A percentile compares a stretch with the other conserved stretches of the same genome.
phyloP scores from a whole-genome alignment of 2,329 filamentous ascomycete genomes.

The Acrodontium crateriforme region DNA sequence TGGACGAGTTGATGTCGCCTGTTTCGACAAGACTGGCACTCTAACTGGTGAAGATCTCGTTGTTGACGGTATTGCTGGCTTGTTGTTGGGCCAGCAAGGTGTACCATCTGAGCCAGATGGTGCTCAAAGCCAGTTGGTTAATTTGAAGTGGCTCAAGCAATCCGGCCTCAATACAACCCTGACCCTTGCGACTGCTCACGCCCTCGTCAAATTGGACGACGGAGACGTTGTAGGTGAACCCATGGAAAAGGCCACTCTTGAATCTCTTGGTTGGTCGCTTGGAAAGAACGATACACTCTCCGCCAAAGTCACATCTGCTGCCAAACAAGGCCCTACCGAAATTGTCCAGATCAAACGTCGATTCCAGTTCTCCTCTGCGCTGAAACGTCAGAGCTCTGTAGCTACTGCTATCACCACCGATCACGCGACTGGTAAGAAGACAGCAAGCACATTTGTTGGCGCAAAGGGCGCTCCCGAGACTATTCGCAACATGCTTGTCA shows the following conservation, averaged over 20 bases:
- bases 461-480: conserved; percentile 98
- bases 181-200: conserved; percentile 88
- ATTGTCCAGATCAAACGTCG: conserved; percentile 88
- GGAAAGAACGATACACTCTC: conserved; percentile 75
- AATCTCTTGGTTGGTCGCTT: conserved; percentile 82
- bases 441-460: conserved; percentile 77
- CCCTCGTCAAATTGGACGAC: conserved; percentile 89
- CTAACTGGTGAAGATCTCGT: conserved; percentile 92
- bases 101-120: conserved; percentile 58
- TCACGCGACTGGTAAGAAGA: conserved; percentile 57
- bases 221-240: conserved; percentile 95
- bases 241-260: conserved; percentile 94
- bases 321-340: conserved; percentile 37
- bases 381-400: conserved; percentile 92
- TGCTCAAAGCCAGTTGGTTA: conserved; percentile 68
- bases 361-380: conserved; percentile 93
- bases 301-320: conserved; percentile 43
- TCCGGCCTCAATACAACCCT: conserved; percentile 73
- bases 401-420: conserved; percentile 67
- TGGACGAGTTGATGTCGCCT: conserved; percentile 87
- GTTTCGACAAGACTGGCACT: conserved; percentile 97
- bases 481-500: conserved; percentile 80
- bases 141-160: no score
- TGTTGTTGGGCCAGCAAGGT: conserved; percentile 56
- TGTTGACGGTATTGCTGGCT: conserved; percentile 88